Evolutionary conservation across 495 filamentous ascomycete species (phyloP).

Genomic region (Hypoxylon lienhwacheense): DNA sequence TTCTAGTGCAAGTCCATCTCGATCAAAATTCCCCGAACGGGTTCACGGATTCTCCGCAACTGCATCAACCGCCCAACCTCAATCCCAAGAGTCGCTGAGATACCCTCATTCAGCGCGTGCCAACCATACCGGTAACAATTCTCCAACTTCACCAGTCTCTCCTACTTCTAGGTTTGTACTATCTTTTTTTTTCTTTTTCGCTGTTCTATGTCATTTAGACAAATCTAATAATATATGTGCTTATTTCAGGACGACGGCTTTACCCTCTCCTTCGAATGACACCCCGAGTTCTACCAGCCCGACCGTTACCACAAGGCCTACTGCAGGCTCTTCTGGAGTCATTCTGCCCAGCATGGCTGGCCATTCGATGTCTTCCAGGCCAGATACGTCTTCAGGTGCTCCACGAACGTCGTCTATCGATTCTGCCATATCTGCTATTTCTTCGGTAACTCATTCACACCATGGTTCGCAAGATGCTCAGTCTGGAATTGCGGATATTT

Average conservation of each 20-base stretch:
- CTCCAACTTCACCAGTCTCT: slow-evolving; percentile 20
- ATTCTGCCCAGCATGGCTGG: slow-evolving; percentile 36
- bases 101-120: not conserved
- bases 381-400: slow-evolving; percentile 34
- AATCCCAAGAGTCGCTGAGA: slow-evolving; percentile 41
- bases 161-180: slow-evolving; percentile 22
- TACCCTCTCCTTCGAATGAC: slow-evolving; percentile 48
- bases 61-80: slow-evolving; percentile 13
- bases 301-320: slow-evolving; percentile 42
- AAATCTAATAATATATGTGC: slow-evolving; percentile 33
- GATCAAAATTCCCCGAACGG: slow-evolving; percentile 40
- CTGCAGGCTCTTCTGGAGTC: slow-evolving; percentile 37
- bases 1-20: slow-evolving; percentile 47
- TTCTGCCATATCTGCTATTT: slow-evolving; percentile 86
- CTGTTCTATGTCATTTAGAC: not conserved
- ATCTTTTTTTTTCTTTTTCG: not conserved
- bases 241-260: slow-evolving; percentile 36
- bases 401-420: slow-evolving; percentile 92
- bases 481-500: slow-evolving; percentile 62
- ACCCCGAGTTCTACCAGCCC: slow-evolving; percentile 42
- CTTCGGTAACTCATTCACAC: slow-evolving; percentile 64
- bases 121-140: slow-evolving; percentile 12
- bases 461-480: slow-evolving; percentile 63
- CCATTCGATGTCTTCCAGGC: slow-evolving; percentile 22
- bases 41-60: slow-evolving; percentile 27